Evolutionary conservation across 148 eudicot genomes (phyloP), one percentile per base, ranked within the genome.

Genomic region (Linanthus parryae): DNA sequence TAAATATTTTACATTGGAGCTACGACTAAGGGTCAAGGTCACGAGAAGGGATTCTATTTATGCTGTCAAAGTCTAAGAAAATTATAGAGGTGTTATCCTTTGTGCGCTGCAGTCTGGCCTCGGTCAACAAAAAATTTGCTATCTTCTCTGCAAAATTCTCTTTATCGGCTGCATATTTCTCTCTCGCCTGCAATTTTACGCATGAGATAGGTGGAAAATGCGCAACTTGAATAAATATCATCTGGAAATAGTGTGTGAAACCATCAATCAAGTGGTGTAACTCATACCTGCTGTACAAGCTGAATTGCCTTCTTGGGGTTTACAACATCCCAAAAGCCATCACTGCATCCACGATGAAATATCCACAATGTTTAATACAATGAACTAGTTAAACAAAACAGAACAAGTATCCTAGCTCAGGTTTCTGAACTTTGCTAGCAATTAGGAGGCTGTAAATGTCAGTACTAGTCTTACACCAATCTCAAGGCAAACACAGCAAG

Each of bases 271-370:
- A 21, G 13, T 4, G 7, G 21, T 36, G 3, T 24, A 30, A 16
- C 29, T 14, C 30, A 56, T 78, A 92, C 99, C 96, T 80, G 91
- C 58, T 77, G 64, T 44, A 78, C 79, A 40, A 94, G 83, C 59
- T 92, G 99, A 49, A 64, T 36, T 8, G 99, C 94, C 67, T 87
- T 84, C 81, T 76, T 92, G 37, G 31, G 44, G 68, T 77, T 92
- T 19, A 92, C 58, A 41, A 92, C 99, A 61, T 92, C 99, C 99
- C 99, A 92, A 34, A 92, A 78, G 54, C 99, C 99, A 64, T 92
- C 99, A 64, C 99, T 92, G 82, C 65, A 67, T 50, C 39, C 19
- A 37, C 41, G 50, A 23, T 24, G 28, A 49, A 3, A 57, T 53
- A 6, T 51, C 24, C 11, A 25, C 12, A 15, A 52, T 37, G 59